Conservation (phyloP, 768 basidiomycete species). For the Inosperma sp. region DNA sequence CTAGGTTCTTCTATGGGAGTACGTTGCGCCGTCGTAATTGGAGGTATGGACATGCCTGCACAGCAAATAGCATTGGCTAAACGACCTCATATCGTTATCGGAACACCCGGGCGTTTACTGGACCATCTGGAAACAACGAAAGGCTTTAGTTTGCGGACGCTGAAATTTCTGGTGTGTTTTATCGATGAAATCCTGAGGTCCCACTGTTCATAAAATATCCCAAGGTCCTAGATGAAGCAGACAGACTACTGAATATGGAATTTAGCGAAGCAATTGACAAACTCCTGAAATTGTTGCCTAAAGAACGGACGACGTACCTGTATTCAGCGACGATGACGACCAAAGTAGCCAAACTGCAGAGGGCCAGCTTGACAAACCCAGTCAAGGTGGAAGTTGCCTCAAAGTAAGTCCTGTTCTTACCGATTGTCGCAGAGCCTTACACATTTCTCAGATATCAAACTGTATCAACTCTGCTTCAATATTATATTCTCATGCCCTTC, state of each 20-base stretch:
- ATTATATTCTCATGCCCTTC: constrained; percentile 91
- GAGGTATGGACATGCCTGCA: constrained; percentile 87
- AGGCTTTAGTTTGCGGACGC: constrained; percentile 80
- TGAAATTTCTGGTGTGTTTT: constrained; percentile 80
- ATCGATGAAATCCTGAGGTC: not conserved
- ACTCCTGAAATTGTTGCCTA: constrained; percentile 92
- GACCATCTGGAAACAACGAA: constrained; percentile 98
- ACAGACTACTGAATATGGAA: constrained; percentile 93
- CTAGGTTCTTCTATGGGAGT: constrained; percentile 92
- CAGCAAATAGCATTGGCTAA: constrained; percentile 93
- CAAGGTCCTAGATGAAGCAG: constrained; percentile 97
- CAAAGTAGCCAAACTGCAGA: constrained; percentile 93
- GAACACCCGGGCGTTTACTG: constrained; percentile 88
- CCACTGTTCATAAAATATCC: not conserved
- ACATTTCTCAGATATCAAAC: constrained; percentile 88
- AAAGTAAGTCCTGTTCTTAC: constrained; percentile 54
- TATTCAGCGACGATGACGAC: constrained; percentile 99
- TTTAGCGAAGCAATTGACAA: constrained; percentile 95
- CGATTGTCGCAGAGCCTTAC: not conserved
- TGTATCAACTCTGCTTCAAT: constrained; percentile 90
- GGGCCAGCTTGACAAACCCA: constrained; percentile 92
- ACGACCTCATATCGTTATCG: constrained; percentile 90
- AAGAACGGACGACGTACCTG: constrained; percentile 90
- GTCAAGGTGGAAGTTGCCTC: constrained; percentile 88
- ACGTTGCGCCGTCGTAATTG: constrained; percentile 87